Percentiles rank a stretch among this genome's conserved stretches.
These are phyloP conservation scores for Apodospora peruviana DNA, from an alignment of 495 filamentous ascomycete species.

Conservation along the genomic window DNA sequence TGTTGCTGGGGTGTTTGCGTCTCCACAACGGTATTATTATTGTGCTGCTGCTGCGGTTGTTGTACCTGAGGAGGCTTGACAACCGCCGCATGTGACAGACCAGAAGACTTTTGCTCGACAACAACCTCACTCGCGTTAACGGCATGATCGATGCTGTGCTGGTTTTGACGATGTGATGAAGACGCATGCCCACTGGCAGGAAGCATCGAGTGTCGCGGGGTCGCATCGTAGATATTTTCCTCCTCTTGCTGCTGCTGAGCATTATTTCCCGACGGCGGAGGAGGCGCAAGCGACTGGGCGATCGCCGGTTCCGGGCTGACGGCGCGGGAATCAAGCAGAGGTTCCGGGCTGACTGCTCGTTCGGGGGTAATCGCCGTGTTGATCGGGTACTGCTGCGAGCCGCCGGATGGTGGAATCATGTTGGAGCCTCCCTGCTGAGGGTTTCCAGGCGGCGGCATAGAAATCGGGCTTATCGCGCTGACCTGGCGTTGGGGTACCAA, in stretches of 20 bases:
- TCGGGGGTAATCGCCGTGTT: conserved; percentile 21
- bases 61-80: background rate
- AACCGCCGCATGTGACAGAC: background rate
- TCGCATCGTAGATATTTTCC: conserved; percentile 42
- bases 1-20: background rate
- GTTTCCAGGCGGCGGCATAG: conserved; percentile 14
- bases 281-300: conserved; percentile 6
- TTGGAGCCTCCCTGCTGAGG: conserved; percentile 2
- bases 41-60: background rate
- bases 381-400: conserved; percentile 1
- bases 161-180: conserved; percentile 1
- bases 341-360: conserved; percentile 32
- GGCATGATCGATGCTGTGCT: background rate
- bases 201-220: conserved; percentile 26
- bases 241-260: conserved; percentile 11
- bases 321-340: conserved; percentile 12
- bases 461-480: conserved; percentile 23
- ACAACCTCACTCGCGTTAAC: background rate
- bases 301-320: conserved; percentile 23
- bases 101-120: background rate
- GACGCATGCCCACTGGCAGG: background rate
- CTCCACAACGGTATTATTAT: too few species aligned
- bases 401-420: conserved; percentile 2
- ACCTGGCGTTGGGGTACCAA: conserved; percentile 17
- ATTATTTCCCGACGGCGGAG: background rate